A percentile compares a stretch with the other conserved stretches of the same genome.
Evolutionary conservation across 768 basidiomycete genomes (phyloP).

Genomic region (Lentinula guzmanii): DNA sequence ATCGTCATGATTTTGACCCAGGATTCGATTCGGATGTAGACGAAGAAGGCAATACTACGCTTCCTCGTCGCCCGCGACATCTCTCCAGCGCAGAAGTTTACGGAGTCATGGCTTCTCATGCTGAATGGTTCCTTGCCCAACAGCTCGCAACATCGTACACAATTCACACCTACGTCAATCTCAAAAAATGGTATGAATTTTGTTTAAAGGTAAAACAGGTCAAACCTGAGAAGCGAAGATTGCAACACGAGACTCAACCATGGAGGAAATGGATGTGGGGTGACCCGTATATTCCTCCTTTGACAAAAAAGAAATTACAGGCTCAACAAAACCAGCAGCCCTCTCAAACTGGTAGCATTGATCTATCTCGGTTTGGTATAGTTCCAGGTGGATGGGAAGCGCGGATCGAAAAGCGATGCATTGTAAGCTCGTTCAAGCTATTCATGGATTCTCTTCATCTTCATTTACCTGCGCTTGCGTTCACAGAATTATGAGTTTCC

Average conservation of each 20-base stretch:
- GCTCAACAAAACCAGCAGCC: not conserved
- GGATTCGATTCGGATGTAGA: constrained; percentile 20
- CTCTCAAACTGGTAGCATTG: not conserved
- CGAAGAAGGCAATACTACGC: constrained; percentile 17
- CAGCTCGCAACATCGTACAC: not conserved
- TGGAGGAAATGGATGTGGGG: not conserved
- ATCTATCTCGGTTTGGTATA: not conserved
- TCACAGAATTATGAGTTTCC: not conserved
- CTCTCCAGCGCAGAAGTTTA: constrained; percentile 33
- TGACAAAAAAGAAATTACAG: not conserved
- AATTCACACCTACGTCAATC: not conserved
- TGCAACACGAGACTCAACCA: not conserved
- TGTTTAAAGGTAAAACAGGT: not conserved
- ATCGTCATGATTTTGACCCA: constrained; percentile 13
- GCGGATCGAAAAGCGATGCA: not conserved
- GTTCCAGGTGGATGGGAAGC: constrained; percentile 3
- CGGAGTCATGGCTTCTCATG: constrained; percentile 29
- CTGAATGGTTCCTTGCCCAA: constrained; percentile 30
- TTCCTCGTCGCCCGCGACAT: constrained; percentile 26
- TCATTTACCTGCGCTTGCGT: not conserved
- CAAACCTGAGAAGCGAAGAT: not conserved
- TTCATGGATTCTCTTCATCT: too few relatives aligned
- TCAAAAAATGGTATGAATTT: not conserved
- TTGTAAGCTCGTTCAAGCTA: not conserved
- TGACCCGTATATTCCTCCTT: not conserved